A percentile compares a stretch with the other conserved stretches of the same genome.
These are phyloP conservation scores for Rubia yunnanensis DNA, from an alignment of 257 asterid species.

Conservation along the genomic window DNA sequence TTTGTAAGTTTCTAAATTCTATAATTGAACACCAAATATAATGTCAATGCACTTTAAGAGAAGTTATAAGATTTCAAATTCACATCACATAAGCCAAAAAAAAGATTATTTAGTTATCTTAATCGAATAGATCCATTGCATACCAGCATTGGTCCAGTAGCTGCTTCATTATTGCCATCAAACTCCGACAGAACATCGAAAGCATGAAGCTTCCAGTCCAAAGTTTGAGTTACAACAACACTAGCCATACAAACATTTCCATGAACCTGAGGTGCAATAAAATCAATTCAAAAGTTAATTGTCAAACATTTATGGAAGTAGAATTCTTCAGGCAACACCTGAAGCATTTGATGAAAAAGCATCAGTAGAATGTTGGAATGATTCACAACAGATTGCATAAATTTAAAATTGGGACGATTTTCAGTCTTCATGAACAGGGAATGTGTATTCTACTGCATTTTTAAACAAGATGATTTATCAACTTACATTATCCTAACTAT, in stretches of 20 bases:
- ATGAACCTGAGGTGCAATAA: constrained; percentile 68
- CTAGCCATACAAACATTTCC: constrained; percentile 97
- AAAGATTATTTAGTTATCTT: background rate
- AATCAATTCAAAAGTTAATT: background rate
- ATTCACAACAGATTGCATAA: background rate
- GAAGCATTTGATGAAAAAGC: background rate
- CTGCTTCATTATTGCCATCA: constrained; percentile 82
- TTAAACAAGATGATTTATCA: background rate
- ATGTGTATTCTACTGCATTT: background rate
- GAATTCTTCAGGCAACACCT: background rate
- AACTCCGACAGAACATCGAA: constrained; percentile 94
- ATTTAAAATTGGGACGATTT: background rate
- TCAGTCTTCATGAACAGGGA: background rate
- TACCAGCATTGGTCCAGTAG: constrained; percentile 92
- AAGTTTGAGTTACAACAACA: constrained; percentile 92
- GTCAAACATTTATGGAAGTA: background rate
- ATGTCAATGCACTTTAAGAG: background rate
- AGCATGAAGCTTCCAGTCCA: constrained; percentile 98
- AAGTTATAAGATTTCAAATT: background rate
- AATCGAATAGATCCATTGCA: constrained; percentile 16
- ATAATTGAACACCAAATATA: background rate
- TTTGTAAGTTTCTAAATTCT: background rate
- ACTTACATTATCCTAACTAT: background rate
- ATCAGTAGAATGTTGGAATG: background rate
- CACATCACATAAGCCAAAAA: background rate